Evolutionary conservation across 352 stramenopile species (phyloP), one percentile per base, ranked within the genome.

Genomic region (Globisporangium viniferum): DNA sequence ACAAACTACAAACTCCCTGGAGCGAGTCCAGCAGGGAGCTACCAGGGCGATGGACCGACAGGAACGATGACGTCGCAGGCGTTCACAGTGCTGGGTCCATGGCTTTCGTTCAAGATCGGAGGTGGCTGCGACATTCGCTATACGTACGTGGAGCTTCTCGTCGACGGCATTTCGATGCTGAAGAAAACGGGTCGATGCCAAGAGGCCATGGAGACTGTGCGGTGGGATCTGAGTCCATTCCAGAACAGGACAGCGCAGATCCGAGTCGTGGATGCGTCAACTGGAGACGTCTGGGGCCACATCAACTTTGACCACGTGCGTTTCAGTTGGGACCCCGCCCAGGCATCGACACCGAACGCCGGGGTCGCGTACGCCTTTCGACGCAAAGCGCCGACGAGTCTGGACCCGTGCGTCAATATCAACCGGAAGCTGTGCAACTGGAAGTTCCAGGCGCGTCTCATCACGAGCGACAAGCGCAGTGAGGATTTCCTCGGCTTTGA

Each of bases 251-350:
- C 89, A 8, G 95, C 84, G 39, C 84, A 98, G 49, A 85, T 99
- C n/a, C 82, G 95, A 36, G 93, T 99, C 22, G 96, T 99, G 6
- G 97, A 99, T 64, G 84, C 79, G 10, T 91, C 86, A 0, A 94
- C 82, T 20, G 91, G 73, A 56, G 66, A 75, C 0, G 78, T 86
- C 39, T 99, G 96, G 95, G 95, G 94, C 35, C 95, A 99, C 71
- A 98, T 99, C 65, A 99, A 98, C 72, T 96, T 99, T 49, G 97
- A 99, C 75, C 79, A 99, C 48, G 94, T 99, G 15, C 67, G 83
- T 2, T 99, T 99, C 69, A 91, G 81, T 62, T 99, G 96, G 97
- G 72, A 91, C n/a, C 67, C 88, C 10, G 67, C 72, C 6, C 88
- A 96, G 69, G 62, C 81, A 2, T 79, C 77, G 29, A 93, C 84